Conservation (phyloP, 768 basidiomycete genomes). For the Coprinopsis sp. region DNA sequence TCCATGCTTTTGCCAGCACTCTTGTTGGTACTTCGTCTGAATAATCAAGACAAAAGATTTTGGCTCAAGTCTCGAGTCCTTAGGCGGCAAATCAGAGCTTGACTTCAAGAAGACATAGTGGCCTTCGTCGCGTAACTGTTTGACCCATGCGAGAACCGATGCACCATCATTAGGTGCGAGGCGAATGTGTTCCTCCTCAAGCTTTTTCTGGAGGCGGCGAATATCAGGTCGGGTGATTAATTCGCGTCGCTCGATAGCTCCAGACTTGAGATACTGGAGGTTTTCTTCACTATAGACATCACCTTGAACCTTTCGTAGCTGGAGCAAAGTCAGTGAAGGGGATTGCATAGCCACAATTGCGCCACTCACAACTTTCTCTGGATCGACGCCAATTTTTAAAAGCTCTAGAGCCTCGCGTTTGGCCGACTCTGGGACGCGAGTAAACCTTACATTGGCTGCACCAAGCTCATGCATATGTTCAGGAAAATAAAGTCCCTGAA, state of each 20-base stretch:
- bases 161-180: constrained; percentile 8
- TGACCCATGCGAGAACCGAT: constrained; percentile 9
- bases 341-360: too few relatives aligned
- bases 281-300: neutral
- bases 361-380: too few relatives aligned
- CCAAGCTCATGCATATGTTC: neutral
- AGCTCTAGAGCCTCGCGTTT: too few relatives aligned
- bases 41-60: constrained; percentile 11
- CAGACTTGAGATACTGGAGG: neutral
- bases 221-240: constrained; percentile 8
- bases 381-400: too few relatives aligned
- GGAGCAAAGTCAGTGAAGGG: too few relatives aligned
- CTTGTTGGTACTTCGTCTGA: constrained; percentile 10
- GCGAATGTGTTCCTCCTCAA: constrained; percentile 9
- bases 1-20: constrained; percentile 1
- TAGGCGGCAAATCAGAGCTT: neutral
- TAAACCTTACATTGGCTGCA: neutral
- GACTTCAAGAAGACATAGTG: constrained; percentile 9
- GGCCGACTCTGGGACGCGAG: too few relatives aligned
- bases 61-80: constrained; percentile 1
- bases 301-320: neutral
- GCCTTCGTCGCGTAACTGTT: neutral
- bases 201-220: constrained; percentile 7
- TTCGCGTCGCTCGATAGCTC: neutral
- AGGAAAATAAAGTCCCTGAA: neutral